phyloP scores from a whole-genome alignment of 257 asterid genomes.

The Petunia secreta region DNA sequence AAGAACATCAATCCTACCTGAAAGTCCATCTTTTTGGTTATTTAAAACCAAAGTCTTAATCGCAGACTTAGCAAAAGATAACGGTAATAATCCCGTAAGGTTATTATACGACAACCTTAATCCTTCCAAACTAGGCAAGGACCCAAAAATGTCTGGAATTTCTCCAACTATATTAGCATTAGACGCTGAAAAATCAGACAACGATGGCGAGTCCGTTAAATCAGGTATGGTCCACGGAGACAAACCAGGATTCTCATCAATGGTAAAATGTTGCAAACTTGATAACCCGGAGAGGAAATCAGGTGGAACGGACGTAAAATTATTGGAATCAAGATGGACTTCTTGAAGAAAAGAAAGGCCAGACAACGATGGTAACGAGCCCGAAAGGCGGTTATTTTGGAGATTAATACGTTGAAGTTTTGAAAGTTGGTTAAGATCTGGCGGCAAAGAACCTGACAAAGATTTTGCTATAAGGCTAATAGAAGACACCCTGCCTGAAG shows the following conservation, averaged over 20 bases:
- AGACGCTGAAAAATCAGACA: slow-evolving; percentile 51
- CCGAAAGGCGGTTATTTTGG: slow-evolving; percentile 55
- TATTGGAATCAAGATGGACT: slow-evolving; percentile 57
- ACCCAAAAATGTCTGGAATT: slow-evolving; percentile 68
- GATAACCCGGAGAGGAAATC: slow-evolving; percentile 64
- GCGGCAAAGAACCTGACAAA: slow-evolving; percentile 57
- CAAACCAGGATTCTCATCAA: slow-evolving; percentile 55
- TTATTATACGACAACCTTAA: slow-evolving; percentile 71
- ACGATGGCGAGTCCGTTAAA: slow-evolving; percentile 55
- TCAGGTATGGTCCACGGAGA: slow-evolving; percentile 61
- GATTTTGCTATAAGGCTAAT: slow-evolving; percentile 52
- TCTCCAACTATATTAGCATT: slow-evolving; percentile 55
- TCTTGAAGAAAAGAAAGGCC: slow-evolving; percentile 46
- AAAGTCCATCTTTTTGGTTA: slow-evolving; percentile 60
- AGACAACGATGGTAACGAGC: slow-evolving; percentile 63
- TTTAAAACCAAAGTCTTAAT: slow-evolving; percentile 65
- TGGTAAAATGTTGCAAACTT: slow-evolving; percentile 53
- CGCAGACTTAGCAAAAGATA: slow-evolving; percentile 54
- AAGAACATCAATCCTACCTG: slow-evolving; percentile 59
- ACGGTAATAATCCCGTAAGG: slow-evolving; percentile 63
- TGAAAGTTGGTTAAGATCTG: slow-evolving; percentile 60
- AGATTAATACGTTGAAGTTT: slow-evolving; percentile 59
- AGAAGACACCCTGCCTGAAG: slow-evolving; percentile 46
- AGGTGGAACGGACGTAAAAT: slow-evolving; percentile 54
- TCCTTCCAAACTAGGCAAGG: slow-evolving; percentile 56